phyloP scores from a whole-genome alignment of 805 yeast genomes.

The Metschnikowia hibisci region DNA sequence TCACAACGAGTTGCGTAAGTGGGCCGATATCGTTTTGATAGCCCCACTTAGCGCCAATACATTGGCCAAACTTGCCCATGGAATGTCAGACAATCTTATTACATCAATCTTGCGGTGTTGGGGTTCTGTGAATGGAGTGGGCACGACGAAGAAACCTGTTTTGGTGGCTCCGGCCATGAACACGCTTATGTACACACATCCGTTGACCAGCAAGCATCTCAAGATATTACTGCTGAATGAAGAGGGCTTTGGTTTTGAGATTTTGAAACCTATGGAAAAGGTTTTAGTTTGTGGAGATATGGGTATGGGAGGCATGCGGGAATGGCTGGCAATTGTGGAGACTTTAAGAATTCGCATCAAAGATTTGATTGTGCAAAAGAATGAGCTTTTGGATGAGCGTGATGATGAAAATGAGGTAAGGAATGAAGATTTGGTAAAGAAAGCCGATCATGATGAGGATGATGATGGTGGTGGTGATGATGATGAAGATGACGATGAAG shows the following conservation, averaged over 20 bases:
- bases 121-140: constrained; percentile 27
- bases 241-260: constrained; percentile 41
- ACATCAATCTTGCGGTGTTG: constrained; percentile 42
- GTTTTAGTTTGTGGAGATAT: constrained; percentile 47
- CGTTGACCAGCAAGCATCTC: constrained; percentile 41
- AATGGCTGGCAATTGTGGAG: constrained; percentile 45
- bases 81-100: constrained; percentile 42
- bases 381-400: constrained; percentile 11
- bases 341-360: constrained; percentile 35
- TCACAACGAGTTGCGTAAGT: constrained; percentile 42
- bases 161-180: constrained; percentile 48
- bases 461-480: constrained; percentile 36
- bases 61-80: constrained; percentile 41
- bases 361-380: constrained; percentile 25
- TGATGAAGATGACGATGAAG: constrained; percentile 35
- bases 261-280: constrained; percentile 44
- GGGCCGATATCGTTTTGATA: constrained; percentile 46
- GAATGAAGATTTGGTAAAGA: constrained; percentile 24
- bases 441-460: constrained; percentile 30
- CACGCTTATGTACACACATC: constrained; percentile 46
- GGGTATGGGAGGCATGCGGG: constrained; percentile 50
- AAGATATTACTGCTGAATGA: constrained; percentile 30
- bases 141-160: constrained; percentile 35
- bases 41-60: constrained; percentile 47
- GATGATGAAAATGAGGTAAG: constrained; percentile 14